Evolutionary conservation across 192 early-diverging fungal species (phyloP).

Genomic region (Coemansia sp.): DNA sequence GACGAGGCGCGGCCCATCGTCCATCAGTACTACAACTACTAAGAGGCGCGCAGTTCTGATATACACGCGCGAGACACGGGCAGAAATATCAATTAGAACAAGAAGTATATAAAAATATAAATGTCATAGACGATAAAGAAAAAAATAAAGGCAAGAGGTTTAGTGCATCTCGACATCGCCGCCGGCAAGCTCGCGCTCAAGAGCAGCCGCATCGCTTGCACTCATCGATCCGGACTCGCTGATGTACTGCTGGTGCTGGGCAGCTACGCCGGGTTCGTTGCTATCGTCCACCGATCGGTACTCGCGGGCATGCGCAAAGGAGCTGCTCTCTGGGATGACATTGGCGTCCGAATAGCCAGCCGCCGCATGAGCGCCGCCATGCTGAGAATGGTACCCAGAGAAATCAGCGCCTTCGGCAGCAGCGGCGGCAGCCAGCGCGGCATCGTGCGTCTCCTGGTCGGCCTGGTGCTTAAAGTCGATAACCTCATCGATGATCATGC

Average conservation of each 20-base stretch:
- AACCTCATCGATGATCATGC: constrained; percentile 77
- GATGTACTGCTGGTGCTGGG: constrained; percentile 30
- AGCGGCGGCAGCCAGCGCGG: constrained; percentile 38
- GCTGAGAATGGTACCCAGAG: constrained; percentile 16
- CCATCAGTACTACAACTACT: constrained; percentile 52
- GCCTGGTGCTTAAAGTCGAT: constrained; percentile 69
- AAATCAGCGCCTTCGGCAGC: constrained; percentile 27
- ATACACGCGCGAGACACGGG: too few relatives aligned
- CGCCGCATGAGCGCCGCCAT: not conserved
- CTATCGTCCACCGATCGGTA: constrained; percentile 39
- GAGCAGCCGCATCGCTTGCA: constrained; percentile 27
- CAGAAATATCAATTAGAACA: not conserved
- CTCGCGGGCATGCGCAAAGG: constrained; percentile 44
- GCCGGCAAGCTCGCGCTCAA: constrained; percentile 47
- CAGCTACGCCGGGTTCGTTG: constrained; percentile 43
- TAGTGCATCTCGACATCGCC: constrained; percentile 39
- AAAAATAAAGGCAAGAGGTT: not conserved
- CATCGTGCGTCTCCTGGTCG: constrained; percentile 44
- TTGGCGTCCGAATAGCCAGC: constrained; percentile 17
- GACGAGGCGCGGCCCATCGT: constrained; percentile 85
- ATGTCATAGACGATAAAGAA: not conserved
- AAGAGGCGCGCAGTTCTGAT: too few relatives aligned
- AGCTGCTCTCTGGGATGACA: constrained; percentile 15
- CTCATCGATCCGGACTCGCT: constrained; percentile 17
- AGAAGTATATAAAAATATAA: not conserved